phyloP scores from a whole-genome alignment of 345 rosid genomes.

The Arabidopsis thaliana region DNA sequence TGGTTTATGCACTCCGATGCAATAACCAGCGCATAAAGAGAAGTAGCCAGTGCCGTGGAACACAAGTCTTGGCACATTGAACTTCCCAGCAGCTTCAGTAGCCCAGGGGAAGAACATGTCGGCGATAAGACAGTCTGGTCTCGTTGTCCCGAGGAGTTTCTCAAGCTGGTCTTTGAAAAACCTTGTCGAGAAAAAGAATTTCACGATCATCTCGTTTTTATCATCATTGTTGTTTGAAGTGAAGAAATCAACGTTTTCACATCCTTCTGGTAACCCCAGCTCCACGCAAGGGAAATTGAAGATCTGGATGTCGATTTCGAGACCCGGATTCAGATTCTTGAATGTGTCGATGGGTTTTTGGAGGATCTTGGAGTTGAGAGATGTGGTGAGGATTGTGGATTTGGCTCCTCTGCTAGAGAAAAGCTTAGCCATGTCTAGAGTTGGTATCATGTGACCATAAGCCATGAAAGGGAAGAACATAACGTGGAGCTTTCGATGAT shows the following conservation, averaged over 20 bases:
- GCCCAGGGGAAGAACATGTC: slow-evolving; percentile 71
- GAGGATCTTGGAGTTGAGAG: slow-evolving; percentile 50
- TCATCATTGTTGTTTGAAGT: neutral
- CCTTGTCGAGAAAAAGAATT: slow-evolving; percentile 25
- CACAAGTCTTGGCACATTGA: slow-evolving; percentile 55
- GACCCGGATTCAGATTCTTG: slow-evolving; percentile 29
- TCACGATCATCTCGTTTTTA: neutral
- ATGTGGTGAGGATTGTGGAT: slow-evolving; percentile 60
- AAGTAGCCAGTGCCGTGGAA: slow-evolving; percentile 61
- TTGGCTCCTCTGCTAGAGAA: slow-evolving; percentile 52
- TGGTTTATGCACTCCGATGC: slow-evolving; percentile 47
- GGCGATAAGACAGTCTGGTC: slow-evolving; percentile 50
- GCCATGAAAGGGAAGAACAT: slow-evolving; percentile 63
- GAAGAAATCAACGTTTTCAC: slow-evolving; percentile 38
- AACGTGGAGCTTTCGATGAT: slow-evolving; percentile 42
- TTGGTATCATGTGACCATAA: slow-evolving; percentile 64
- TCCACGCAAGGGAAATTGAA: slow-evolving; percentile 44
- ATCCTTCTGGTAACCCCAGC: slow-evolving; percentile 54
- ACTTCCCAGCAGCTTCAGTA: slow-evolving; percentile 50
- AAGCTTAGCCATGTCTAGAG: slow-evolving; percentile 60
- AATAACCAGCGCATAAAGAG: slow-evolving; percentile 36
- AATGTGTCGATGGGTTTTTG: slow-evolving; percentile 38
- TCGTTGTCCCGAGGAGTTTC: slow-evolving; percentile 24
- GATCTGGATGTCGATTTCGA: slow-evolving; percentile 31
- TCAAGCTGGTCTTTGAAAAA: slow-evolving; percentile 43